These are phyloP conservation scores for Ceratopteris richardii DNA, from an alignment of 75 land plant genomes.

Conservation along the genomic window DNA sequence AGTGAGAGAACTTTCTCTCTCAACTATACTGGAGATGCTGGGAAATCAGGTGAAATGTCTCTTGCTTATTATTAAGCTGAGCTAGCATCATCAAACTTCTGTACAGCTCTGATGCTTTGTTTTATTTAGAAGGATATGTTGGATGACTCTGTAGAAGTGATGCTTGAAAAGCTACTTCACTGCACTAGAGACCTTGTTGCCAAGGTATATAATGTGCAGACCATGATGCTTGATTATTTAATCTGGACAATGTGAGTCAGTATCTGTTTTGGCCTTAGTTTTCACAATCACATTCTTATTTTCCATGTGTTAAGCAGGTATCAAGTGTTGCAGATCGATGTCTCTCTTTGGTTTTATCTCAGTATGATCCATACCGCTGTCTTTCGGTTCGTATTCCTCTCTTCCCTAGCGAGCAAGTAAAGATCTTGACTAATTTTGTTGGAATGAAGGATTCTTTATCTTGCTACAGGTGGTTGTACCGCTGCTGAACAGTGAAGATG, in stretches of 20 bases:
- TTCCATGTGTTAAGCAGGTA: conserved; percentile 50
- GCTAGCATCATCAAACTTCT: neutral
- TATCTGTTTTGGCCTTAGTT: neutral
- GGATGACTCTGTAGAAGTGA: conserved; percentile 80
- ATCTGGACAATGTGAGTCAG: too few relatives aligned
- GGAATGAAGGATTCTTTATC: too few relatives aligned
- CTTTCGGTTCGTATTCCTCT: conserved; percentile 44
- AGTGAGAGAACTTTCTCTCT: conserved; percentile 62
- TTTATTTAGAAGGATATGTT: conserved; percentile 58
- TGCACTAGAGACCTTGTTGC: conserved; percentile 54
- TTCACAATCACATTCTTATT: too few relatives aligned
- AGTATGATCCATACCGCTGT: conserved; percentile 87
- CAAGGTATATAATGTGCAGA: conserved; percentile 42
- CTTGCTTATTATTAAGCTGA: too few relatives aligned
- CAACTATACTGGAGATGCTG: conserved; percentile 74
- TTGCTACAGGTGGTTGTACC: conserved; percentile 92
- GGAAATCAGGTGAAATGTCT: conserved; percentile 62
- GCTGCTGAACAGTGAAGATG: conserved; percentile 82
- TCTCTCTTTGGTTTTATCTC: conserved; percentile 58
- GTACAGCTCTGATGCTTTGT: neutral
- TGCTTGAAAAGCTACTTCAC: conserved; percentile 91
- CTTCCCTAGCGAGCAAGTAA: neutral
- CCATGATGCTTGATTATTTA: too few relatives aligned
- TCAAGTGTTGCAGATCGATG: conserved; percentile 81
- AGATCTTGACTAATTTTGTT: too few relatives aligned